Evolutionary conservation across 257 asterid species (phyloP).

Genomic region (Gentiana straminea): DNA sequence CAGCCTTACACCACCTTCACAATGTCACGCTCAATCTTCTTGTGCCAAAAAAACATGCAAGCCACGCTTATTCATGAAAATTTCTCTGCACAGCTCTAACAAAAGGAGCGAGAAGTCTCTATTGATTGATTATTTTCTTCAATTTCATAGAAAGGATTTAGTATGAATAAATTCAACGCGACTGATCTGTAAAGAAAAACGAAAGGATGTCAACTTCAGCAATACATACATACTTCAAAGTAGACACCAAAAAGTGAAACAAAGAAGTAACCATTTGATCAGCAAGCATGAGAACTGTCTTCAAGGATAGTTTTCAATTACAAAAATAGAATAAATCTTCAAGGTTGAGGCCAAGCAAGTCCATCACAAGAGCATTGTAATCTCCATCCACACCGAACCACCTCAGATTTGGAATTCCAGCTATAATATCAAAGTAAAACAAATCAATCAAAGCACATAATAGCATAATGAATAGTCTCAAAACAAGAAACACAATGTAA

Average conservation of each 20-base stretch:
- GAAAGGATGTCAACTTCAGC: background rate
- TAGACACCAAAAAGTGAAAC: background rate
- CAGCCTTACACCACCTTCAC: too few relatives aligned
- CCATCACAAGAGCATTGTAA: conserved; percentile 95
- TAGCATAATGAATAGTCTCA: conserved; percentile 1
- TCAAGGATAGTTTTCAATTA: conserved; percentile 86
- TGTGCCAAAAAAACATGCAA: too few relatives aligned
- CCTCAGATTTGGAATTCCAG: conserved; percentile 89
- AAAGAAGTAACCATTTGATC: conserved; percentile 75
- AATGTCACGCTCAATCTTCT: too few relatives aligned
- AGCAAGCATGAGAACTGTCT: conserved; percentile 98
- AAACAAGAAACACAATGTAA: background rate
- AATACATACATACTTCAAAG: background rate
- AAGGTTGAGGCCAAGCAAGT: conserved; percentile 97
- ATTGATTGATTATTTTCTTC: too few relatives aligned
- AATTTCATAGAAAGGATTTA: conserved; percentile 83
- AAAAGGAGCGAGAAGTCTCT: too few relatives aligned
- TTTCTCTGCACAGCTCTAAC: too few relatives aligned
- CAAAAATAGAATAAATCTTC: conserved; percentile 96
- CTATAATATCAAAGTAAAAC: conserved; percentile 35
- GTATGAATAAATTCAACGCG: conserved; percentile 92
- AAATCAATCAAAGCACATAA: conserved; percentile 13
- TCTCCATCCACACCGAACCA: conserved; percentile 98
- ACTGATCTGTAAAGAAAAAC: conserved; percentile 53
- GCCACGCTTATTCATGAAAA: too few relatives aligned